These are phyloP conservation scores for Kwoniella bestiolae DNA, from an alignment of 768 basidiomycete species.

Conservation along the genomic window DNA sequence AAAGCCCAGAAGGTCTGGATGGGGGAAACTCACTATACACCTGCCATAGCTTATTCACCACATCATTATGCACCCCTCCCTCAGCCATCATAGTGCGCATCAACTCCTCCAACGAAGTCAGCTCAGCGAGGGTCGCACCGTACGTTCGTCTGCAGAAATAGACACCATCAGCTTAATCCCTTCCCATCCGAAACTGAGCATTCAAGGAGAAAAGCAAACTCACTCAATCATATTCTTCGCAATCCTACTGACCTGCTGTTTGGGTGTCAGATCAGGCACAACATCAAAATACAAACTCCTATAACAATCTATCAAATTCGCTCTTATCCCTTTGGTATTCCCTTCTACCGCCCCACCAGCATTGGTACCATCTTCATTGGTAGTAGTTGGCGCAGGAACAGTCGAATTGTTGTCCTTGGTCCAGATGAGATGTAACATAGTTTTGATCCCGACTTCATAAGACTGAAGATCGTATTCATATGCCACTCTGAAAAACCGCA, in stretches of 20 bases:
- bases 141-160: constrained; percentile 91
- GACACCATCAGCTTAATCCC: too few species aligned
- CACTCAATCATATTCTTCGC: constrained; percentile 98
- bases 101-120: constrained; percentile 95
- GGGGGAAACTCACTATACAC: constrained; percentile 75
- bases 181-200: too few species aligned
- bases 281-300: constrained; percentile 85
- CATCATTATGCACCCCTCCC: constrained; percentile 76
- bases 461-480: constrained; percentile 78
- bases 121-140: constrained; percentile 86
- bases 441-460: constrained; percentile 88
- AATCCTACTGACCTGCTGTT: constrained; percentile 87
- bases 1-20: not conserved
- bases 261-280: constrained; percentile 71
- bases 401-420: constrained; percentile 79
- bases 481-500: constrained; percentile 80
- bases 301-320: constrained; percentile 86
- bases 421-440: constrained; percentile 98
- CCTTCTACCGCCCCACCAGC: not conserved
- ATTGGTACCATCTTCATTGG: constrained; percentile 61
- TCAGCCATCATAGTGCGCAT: constrained; percentile 96
- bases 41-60: constrained; percentile 91
- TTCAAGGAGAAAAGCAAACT: too few species aligned
- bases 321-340: constrained; percentile 85
- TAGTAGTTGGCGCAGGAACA: constrained; percentile 59